Evolutionary conservation across 768 basidiomycete species (phyloP).

Genomic region (Pleurotus giganteus): DNA sequence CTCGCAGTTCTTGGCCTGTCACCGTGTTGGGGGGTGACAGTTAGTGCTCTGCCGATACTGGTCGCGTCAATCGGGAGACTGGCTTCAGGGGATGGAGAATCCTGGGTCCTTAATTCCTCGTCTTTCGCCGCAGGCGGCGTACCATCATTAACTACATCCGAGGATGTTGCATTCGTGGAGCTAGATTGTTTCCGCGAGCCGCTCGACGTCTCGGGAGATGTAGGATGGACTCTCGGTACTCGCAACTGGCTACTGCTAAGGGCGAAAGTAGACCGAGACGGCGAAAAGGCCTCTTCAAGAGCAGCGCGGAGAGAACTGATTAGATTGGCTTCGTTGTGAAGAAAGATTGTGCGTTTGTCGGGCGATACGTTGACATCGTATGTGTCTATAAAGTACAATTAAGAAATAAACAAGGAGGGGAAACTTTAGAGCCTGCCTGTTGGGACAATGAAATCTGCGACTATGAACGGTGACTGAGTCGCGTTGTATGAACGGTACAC

Average conservation of each 20-base stretch:
- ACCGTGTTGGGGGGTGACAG: too few relatives aligned
- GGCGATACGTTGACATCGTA: slow-evolving; percentile 96
- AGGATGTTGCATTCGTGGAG: too few relatives aligned
- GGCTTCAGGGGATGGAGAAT: too few relatives aligned
- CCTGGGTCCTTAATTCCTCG: too few relatives aligned
- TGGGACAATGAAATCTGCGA: slow-evolving; percentile 83
- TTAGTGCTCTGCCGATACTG: too few relatives aligned
- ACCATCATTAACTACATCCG: too few relatives aligned
- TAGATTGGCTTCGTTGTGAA: slow-evolving; percentile 84
- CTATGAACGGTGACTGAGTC: slow-evolving; percentile 73
- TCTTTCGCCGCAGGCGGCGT: too few relatives aligned
- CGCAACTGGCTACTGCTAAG: slow-evolving; percentile 30
- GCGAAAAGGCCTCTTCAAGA: slow-evolving; percentile 66
- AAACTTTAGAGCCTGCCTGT: slow-evolving; percentile 69
- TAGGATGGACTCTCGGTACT: slow-evolving; percentile 20
- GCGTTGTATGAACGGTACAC: slow-evolving; percentile 80
- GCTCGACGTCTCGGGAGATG: slow-evolving; percentile 8
- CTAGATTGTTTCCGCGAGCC: not conserved
- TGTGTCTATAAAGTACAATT: slow-evolving; percentile 43
- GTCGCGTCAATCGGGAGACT: too few relatives aligned
- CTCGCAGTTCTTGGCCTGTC: too few relatives aligned
- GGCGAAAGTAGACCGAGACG: slow-evolving; percentile 72
- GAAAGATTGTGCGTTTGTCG: slow-evolving; percentile 92
- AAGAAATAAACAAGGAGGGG: not conserved
- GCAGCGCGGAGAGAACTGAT: slow-evolving; percentile 69